Percentiles rank a stretch among this genome's conserved stretches.
These are phyloP conservation scores for Tetracentron sinense DNA, from an alignment of 164 flowering plant species.

Conservation along the genomic window DNA sequence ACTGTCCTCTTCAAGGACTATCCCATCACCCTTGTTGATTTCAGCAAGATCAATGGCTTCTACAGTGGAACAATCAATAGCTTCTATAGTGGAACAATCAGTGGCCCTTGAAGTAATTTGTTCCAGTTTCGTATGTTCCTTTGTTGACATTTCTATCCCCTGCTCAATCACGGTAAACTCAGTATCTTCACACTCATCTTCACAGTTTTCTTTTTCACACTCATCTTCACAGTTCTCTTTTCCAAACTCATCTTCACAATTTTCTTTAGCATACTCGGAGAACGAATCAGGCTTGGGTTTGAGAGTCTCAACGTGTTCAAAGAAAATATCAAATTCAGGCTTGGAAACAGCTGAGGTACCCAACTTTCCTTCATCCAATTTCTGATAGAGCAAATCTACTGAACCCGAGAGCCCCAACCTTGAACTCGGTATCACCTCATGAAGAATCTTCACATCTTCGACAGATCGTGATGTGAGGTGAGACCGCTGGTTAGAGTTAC, in stretches of 20 bases:
- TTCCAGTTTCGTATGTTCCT: conserved; percentile 16
- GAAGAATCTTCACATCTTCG: conserved; percentile 73
- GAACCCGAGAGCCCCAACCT: conserved; percentile 48
- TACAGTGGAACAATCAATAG: conserved; percentile 10
- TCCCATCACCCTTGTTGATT: conserved; percentile 13
- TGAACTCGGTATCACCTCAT: conserved; percentile 57
- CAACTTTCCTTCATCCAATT: conserved; percentile 45
- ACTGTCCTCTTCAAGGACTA: conserved; percentile 18
- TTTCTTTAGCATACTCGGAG: conserved; percentile 22
- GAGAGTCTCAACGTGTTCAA: conserved; percentile 18
- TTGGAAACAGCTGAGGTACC: conserved; percentile 27
- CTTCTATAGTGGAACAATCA: conserved; percentile 16
- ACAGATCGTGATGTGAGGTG: conserved; percentile 32
- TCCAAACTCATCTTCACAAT: conserved; percentile 28
- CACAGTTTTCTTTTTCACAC: conserved; percentile 24
- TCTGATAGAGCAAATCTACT: conserved; percentile 32
- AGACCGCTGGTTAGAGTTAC: conserved; percentile 25
- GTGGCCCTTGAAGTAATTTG: conserved; percentile 10
- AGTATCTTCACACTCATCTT: conserved; percentile 27
- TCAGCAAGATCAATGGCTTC: conserved; percentile 33
- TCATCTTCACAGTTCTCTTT: too few relatives aligned
- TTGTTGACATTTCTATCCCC: conserved; percentile 44
- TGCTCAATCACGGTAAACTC: conserved; percentile 52
- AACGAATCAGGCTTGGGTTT: conserved; percentile 16
- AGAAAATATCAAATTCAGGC: conserved; percentile 39